A percentile compares a stretch with the other conserved stretches of the same genome.
phyloP scores from a whole-genome alignment of 768 basidiomycete genomes.

The Xerocomellus amylosporus region DNA sequence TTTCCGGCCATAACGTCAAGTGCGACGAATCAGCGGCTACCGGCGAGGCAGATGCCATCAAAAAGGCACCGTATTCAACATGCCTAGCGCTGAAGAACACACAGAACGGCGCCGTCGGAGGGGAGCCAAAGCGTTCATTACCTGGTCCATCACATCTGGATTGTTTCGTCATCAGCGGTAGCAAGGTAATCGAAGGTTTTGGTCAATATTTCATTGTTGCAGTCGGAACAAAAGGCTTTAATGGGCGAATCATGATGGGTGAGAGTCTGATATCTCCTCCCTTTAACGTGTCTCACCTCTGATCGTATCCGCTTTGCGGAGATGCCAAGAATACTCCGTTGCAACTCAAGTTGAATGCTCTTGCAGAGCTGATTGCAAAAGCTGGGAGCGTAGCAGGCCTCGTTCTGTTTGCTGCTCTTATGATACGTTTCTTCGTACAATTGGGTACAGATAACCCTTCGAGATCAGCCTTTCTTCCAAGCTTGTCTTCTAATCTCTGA shows the following conservation, averaged over 20 bases:
- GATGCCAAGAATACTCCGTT: slow-evolving; percentile 90
- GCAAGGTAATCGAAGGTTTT: slow-evolving; percentile 92
- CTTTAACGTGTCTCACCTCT: neutral
- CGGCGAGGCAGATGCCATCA: slow-evolving; percentile 94
- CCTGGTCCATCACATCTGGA: slow-evolving; percentile 59
- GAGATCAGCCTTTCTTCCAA: slow-evolving; percentile 39
- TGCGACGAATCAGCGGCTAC: slow-evolving; percentile 97
- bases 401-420: slow-evolving; percentile 74
- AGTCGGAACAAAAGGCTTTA: slow-evolving; percentile 90
- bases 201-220: slow-evolving; percentile 91
- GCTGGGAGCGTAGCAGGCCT: slow-evolving; percentile 80
- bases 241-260: slow-evolving; percentile 99
- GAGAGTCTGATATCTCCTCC: neutral
- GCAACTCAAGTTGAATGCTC: slow-evolving; percentile 85
- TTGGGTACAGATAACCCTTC: slow-evolving; percentile 59
- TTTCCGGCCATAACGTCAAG: slow-evolving; percentile 87
- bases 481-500: slow-evolving; percentile 2
- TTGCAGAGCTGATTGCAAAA: slow-evolving; percentile 97
- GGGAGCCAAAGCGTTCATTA: slow-evolving; percentile 11
- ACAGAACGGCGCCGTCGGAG: slow-evolving; percentile 24
- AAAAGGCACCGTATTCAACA: slow-evolving; percentile 80
- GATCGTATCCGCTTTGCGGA: slow-evolving; percentile 64
- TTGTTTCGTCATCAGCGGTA: slow-evolving; percentile 88
- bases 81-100: slow-evolving; percentile 53
- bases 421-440: slow-evolving; percentile 95